Evolutionary conservation across 1,139 yeast genomes (phyloP), one percentile per base, ranked within the genome.

Genomic region (Blastobotrys arbuscula): DNA sequence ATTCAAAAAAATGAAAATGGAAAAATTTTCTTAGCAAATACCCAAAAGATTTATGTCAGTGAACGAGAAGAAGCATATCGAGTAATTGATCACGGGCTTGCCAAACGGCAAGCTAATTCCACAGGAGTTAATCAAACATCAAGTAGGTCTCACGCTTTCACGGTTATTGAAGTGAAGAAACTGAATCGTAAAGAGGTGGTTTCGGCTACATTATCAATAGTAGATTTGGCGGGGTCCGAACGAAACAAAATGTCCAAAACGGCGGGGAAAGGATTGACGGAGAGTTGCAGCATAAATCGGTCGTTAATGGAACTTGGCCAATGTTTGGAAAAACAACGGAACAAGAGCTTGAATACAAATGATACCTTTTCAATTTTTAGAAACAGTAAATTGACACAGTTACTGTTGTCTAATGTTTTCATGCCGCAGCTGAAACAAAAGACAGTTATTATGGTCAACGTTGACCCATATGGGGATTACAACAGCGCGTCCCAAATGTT

Each of bases 401-500:
- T 77, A 21, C 63, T 77, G 3, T 64, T 77, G 37, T 66, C 75
- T 34, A 78, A 76, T 55, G 69, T 72, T 43, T 70, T 72, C 42
- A 69, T 68, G 24, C 61, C 63, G 39, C 53, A 58, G 19, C 62
- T 68, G 41, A 50, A 67, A 65, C 50, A 61, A 43, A 55, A 55
- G 35, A 54, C 65, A 2, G 57, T 55, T 2, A 55, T 67, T 38
- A 57, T 82, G 24, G 76, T 82, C 36, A 84, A 82, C 43, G 68
- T 83, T 48, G 89, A 84, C 58, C 85, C 87, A 0, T 77, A 75
- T 54, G 84, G 84, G 21, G 68, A 66, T 47, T 79, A 80, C 24
- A 81, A 82, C 13, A 76, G 81, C 9, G 77, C 80, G 38, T 64
- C 78, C n/a, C 76, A 72, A 53, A 70, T 74, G 20, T 59, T 74